Percentiles rank a stretch among this genome's conserved stretches.
Conservation (phyloP, 2,329 filamentous ascomycete genomes). For the Cylindrodendrum hubeiense region DNA sequence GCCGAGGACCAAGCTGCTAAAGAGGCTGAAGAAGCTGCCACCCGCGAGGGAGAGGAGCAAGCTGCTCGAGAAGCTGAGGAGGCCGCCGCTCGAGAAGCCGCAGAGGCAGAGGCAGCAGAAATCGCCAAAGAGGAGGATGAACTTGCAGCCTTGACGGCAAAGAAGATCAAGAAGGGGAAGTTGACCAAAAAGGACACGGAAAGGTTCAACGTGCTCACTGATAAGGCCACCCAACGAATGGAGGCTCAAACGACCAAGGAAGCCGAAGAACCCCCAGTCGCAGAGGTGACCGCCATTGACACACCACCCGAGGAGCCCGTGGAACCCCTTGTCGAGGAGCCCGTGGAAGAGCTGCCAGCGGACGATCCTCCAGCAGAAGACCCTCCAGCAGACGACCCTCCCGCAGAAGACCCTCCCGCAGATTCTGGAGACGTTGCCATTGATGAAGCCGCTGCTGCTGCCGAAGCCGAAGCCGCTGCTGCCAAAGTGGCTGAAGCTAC, state of each 20-base stretch:
- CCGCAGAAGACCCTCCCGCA: neutral
- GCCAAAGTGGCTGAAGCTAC: slow-evolving; percentile 31
- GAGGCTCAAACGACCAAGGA: slow-evolving; percentile 23
- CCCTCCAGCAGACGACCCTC: neutral
- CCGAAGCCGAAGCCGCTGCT: slow-evolving; percentile 19
- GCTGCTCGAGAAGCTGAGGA: slow-evolving; percentile 23
- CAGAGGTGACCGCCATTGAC: slow-evolving; percentile 15
- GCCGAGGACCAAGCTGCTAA: slow-evolving; percentile 22
- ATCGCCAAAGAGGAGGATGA: slow-evolving; percentile 52
- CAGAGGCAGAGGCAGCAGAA: slow-evolving; percentile 45
- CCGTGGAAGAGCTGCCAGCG: slow-evolving; percentile 33
- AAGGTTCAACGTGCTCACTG: slow-evolving; percentile 18
- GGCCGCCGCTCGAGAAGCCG: slow-evolving; percentile 19
- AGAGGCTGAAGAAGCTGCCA: slow-evolving; percentile 25
- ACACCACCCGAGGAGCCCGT: slow-evolving; percentile 15
- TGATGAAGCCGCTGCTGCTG: slow-evolving; percentile 21
- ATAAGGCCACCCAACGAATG: slow-evolving; percentile 18
- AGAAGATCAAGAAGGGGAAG: slow-evolving; percentile 48
- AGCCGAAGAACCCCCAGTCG: slow-evolving; percentile 24
- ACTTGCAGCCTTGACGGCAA: slow-evolving; percentile 52
- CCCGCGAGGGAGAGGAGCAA: slow-evolving; percentile 14
- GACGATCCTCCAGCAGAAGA: slow-evolving; percentile 4
- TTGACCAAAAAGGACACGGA: slow-evolving; percentile 22
- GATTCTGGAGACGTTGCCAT: slow-evolving; percentile 7
- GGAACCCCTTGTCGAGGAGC: slow-evolving; percentile 13